phyloP scores from a whole-genome alignment of 2,329 filamentous ascomycete genomes.

The Curvularia spicifera region DNA sequence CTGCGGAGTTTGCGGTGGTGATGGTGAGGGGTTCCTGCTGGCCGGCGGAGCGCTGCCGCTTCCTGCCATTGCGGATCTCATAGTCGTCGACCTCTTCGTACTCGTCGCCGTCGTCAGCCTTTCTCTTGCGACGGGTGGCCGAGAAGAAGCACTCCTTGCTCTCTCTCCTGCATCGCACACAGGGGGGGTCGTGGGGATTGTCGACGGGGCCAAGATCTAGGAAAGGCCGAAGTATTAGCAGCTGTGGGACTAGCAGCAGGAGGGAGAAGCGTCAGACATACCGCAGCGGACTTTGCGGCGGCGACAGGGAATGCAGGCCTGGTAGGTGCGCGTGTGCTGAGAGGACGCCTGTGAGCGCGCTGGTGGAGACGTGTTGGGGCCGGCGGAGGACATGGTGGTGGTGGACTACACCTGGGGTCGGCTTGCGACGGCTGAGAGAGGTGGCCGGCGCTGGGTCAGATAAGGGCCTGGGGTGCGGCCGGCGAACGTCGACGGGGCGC shows the following conservation, averaged over 20 bases:
- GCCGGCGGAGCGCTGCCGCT: conserved; percentile 63
- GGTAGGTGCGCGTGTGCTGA: conserved; percentile 49
- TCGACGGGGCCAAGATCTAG: conserved; percentile 66
- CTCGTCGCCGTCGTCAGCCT: conserved; percentile 61
- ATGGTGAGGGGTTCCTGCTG: conserved; percentile 44
- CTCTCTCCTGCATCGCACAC: conserved; percentile 90
- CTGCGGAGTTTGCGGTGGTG: conserved; percentile 25
- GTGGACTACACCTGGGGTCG: conserved; percentile 10
- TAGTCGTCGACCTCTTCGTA: conserved; percentile 63
- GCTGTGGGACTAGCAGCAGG: conserved; percentile 10
- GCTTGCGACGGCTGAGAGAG: conserved; percentile 27
- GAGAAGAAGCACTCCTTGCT: conserved; percentile 98
- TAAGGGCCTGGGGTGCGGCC: conserved; percentile 10
- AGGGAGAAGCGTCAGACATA: conserved; percentile 14
- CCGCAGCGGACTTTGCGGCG: conserved; percentile 65
- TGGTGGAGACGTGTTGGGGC: conserved; percentile 35
- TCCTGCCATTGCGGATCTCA: conserved; percentile 74
- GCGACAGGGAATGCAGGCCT: conserved; percentile 62
- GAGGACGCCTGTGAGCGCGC: conserved; percentile 16
- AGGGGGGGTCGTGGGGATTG: conserved; percentile 91
- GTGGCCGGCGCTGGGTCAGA: conserved; percentile 15
- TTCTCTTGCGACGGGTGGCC: conserved; percentile 89
- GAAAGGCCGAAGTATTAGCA: conserved; percentile 6
- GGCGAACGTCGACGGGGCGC: neutral
- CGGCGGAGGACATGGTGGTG: conserved; percentile 29